These are phyloP conservation scores for Thinopyrum obtusiflorum DNA, from an alignment of 202 grass and related monocot genomes.

Conservation along the genomic window DNA sequence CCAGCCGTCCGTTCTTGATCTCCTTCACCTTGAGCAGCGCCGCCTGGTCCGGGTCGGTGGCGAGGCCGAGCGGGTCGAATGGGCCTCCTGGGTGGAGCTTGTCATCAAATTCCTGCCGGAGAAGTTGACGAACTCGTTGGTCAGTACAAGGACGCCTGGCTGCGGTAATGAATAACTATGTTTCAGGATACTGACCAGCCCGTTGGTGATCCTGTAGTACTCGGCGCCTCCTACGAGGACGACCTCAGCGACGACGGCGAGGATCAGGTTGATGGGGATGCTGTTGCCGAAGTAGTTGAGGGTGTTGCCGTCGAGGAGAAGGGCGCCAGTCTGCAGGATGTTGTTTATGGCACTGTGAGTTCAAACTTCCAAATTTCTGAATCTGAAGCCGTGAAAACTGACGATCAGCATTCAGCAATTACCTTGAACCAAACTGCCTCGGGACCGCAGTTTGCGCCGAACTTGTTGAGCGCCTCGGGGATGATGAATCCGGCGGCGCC, in stretches of 20 bases:
- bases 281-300: conserved; percentile 95
- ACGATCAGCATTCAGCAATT: not conserved
- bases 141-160: not conserved
- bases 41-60: conserved; percentile 87
- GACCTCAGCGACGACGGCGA: conserved; percentile 74
- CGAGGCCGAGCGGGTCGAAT: conserved; percentile 81
- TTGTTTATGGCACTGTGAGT: not conserved
- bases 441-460: conserved; percentile 85
- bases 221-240: conserved; percentile 89
- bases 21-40: conserved; percentile 98
- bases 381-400: not conserved
- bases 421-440: conserved; percentile 99
- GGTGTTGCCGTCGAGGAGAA: conserved; percentile 98
- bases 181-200: conserved; percentile 47
- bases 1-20: conserved; percentile 95
- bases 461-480: conserved; percentile 96
- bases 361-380: not conserved
- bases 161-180: not conserved
- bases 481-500: conserved; percentile 94
- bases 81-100: conserved; percentile 89
- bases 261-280: conserved; percentile 95
- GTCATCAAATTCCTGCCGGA: conserved; percentile 75
- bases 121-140: not conserved
- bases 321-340: conserved; percentile 76
- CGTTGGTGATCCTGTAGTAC: conserved; percentile 98